These are phyloP conservation scores for Elongisporangium prolatum DNA, from an alignment of 352 stramenopile genomes.

Conservation along the genomic window DNA sequence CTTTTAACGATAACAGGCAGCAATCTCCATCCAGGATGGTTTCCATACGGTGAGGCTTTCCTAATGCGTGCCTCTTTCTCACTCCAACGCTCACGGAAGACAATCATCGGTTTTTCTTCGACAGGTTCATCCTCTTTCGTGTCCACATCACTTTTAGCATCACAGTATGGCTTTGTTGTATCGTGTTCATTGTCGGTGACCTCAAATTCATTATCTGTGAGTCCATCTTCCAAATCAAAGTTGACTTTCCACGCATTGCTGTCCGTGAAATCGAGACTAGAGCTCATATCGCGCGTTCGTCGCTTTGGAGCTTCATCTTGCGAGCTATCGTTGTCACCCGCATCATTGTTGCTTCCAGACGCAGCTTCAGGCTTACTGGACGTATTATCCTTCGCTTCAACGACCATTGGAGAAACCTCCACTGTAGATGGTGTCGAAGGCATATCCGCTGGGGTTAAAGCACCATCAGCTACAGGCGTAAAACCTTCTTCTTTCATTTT, in stretches of 20 bases:
- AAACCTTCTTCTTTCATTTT: conserved; percentile 24
- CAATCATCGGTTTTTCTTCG: conserved; percentile 61
- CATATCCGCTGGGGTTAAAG: neutral
- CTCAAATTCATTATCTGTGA: conserved; percentile 41
- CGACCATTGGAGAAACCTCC: conserved; percentile 4
- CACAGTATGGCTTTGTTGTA: conserved; percentile 5
- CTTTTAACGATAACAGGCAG: conserved; percentile 96
- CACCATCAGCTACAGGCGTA: conserved; percentile 5
- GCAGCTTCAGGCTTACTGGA: conserved; percentile 7
- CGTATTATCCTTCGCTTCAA: neutral
- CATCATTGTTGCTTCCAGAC: conserved; percentile 5
- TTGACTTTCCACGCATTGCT: conserved; percentile 65
- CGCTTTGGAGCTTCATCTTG: conserved; percentile 27
- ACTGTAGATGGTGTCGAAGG: neutral
- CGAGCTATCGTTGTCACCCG: conserved; percentile 14
- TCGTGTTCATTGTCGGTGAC: conserved; percentile 7
- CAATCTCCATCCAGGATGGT: conserved; percentile 59
- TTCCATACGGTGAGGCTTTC: conserved; percentile 39
- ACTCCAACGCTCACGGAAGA: conserved; percentile 78
- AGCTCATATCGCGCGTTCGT: conserved; percentile 47
- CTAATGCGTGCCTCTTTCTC: conserved; percentile 74
- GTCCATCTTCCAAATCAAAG: conserved; percentile 65
- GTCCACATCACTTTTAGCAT: conserved; percentile 10
- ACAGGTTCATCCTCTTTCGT: conserved; percentile 38
- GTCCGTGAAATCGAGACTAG: conserved; percentile 73